Evolutionary conservation across 2,329 filamentous ascomycete genomes (phyloP).

Genomic region (Sporothrix sp.): DNA sequence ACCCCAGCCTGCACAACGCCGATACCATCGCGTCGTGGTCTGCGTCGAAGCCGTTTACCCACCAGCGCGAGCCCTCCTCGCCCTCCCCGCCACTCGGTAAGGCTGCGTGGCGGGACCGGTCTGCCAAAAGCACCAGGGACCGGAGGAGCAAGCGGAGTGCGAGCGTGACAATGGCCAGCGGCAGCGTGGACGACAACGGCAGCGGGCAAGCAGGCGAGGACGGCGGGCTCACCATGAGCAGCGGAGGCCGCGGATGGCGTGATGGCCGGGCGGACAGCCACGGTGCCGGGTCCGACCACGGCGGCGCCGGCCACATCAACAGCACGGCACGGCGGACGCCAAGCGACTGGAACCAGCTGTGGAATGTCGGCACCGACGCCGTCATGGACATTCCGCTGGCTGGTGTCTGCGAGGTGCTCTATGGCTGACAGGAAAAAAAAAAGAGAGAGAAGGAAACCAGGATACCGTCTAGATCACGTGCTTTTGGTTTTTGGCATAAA

Average conservation of each 20-base stretch:
- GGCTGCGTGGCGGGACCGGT: conserved; percentile 8
- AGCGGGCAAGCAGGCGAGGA: conserved; percentile 22
- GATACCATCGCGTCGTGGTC: background rate
- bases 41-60: background rate
- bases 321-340: conserved; percentile 19
- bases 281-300: background rate
- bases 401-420: conserved; percentile 89
- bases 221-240: conserved; percentile 13
- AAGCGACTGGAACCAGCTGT: conserved; percentile 66
- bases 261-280: conserved; percentile 4
- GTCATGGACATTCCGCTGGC: conserved; percentile 95
- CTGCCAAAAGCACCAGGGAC: conserved; percentile 11
- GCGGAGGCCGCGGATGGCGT: conserved; percentile 8
- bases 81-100: conserved; percentile 15
- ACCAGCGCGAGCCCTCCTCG: conserved; percentile 17
- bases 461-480: background rate
- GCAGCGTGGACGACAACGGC: conserved; percentile 22
- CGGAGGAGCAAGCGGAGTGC: conserved; percentile 27
- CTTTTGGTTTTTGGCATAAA: no score
- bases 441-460: background rate
- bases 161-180: background rate
- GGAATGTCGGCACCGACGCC: conserved; percentile 89
- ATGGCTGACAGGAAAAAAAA: conserved; percentile 51
- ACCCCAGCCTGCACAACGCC: background rate
- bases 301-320: background rate